Conservation (phyloP, 768 basidiomycete genomes). For the Russula emetica region DNA sequence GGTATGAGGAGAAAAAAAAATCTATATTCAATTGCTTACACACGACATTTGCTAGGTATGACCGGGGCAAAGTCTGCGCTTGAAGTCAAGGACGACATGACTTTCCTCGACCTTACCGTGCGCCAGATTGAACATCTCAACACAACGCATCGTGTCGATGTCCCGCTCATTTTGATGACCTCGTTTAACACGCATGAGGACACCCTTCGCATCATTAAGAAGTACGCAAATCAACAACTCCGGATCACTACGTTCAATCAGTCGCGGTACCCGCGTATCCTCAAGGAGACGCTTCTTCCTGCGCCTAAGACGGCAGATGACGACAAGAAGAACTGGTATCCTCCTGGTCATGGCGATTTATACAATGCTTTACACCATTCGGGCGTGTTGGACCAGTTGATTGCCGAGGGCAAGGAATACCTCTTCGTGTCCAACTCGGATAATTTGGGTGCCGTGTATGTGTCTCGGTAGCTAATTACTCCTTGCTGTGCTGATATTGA, state of each 20-base stretch:
- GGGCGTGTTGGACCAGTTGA: conserved; percentile 83
- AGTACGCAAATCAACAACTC: conserved; percentile 92
- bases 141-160: conserved; percentile 76
- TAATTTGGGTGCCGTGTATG: conserved; percentile 87
- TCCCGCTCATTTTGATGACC: conserved; percentile 98
- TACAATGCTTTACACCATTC: conserved; percentile 90
- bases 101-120: conserved; percentile 91
- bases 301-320: conserved; percentile 71
- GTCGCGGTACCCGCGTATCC: conserved; percentile 90
- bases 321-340: conserved; percentile 94
- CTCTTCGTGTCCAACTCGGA: conserved; percentile 97
- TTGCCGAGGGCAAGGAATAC: conserved; percentile 93
- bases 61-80: conserved; percentile 88
- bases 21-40: background rate
- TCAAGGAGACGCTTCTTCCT: conserved; percentile 83
- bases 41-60: conserved; percentile 49
- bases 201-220: conserved; percentile 93
- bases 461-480: conserved; percentile 21
- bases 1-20: conserved; percentile 39
- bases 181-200: conserved; percentile 98
- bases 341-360: conserved; percentile 94
- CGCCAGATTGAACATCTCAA: conserved; percentile 96
- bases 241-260: conserved; percentile 92
- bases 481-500: background rate
- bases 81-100: conserved; percentile 97